Evolutionary conservation across 352 stramenopile genomes (phyloP), one percentile per base, ranked within the genome.

Genomic region (Hyphochytrium catenoides): DNA sequence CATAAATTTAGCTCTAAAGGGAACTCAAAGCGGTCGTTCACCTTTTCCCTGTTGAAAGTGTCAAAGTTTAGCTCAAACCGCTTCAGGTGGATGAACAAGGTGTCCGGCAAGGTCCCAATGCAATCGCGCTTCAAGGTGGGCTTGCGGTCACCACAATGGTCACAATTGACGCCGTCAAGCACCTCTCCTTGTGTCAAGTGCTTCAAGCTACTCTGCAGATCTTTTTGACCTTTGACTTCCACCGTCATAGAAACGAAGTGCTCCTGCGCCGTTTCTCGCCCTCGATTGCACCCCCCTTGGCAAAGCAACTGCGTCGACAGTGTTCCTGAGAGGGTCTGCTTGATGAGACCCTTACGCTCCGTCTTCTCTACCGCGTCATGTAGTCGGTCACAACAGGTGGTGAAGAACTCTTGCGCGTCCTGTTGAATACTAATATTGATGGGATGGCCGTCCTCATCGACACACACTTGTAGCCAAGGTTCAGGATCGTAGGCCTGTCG

Each of bases 381-480:
- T 2, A 57, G 6, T 15, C 29, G 14, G 18, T 66, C 48, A 31
- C 35, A 46, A 9, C 63, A 40, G 8, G 31, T n/a, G 20, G 44
- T 57, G 20, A 66, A 36, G 28, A 57, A 66, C 31, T 66, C 56
- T 15, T 61, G 39, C n/a, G 56, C 50, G 41, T 66, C 56, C 28
- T 66, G 51, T 34, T 66, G 54, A 15, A 47, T 16, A 15, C 33
- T 35, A 4, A 54, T 28, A 29, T 63, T 53, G 11, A 62, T 31
- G 6, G 44, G 51, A 6, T 37, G 12, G 11, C 54, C 51, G 7
- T 21, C n/a, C n/a, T 53, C 41, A 23, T 51, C 41, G 28, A 47
- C 20, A 36, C 58, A 11, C 26, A 45, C 37, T 36, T 36, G 36
- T 31, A 50, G 28, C 26, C 63, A 14, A 20, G 14, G 20, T 16